Evolutionary conservation across 2,329 filamentous ascomycete genomes (phyloP).

Genomic region (Grosmannia huntii): DNA sequence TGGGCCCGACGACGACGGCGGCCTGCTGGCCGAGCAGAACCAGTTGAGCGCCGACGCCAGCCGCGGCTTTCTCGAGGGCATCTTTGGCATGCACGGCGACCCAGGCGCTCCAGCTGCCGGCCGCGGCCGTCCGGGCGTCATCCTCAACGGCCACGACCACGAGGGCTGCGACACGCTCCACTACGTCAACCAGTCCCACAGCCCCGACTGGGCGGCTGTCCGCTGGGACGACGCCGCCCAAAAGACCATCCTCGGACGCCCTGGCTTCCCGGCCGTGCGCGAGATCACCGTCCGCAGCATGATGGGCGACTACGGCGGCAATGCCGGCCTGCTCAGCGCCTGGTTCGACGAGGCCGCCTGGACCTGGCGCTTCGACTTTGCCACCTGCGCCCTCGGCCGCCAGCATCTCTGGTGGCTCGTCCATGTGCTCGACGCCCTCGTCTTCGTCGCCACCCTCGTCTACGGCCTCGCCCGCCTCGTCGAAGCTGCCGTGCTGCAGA

Average conservation of each 20-base stretch:
- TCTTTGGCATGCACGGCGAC: constrained; percentile 65
- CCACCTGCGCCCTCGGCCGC: constrained; percentile 63
- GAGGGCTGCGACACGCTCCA: constrained; percentile 87
- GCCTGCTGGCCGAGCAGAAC: constrained; percentile 73
- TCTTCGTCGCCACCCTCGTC: constrained; percentile 18
- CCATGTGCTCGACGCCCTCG: constrained; percentile 56
- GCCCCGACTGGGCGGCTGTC: constrained; percentile 36
- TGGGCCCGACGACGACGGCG: constrained; percentile 48
- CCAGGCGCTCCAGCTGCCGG: constrained; percentile 44
- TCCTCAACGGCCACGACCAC: constrained; percentile 91
- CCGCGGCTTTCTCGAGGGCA: constrained; percentile 65
- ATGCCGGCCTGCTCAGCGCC: constrained; percentile 73
- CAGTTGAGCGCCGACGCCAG: constrained; percentile 65
- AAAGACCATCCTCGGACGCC: constrained; percentile 26
- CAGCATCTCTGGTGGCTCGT: constrained; percentile 94
- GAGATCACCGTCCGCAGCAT: constrained; percentile 94
- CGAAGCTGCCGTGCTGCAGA: background rate
- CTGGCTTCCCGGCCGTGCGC: constrained; percentile 50
- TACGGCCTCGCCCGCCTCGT: background rate
- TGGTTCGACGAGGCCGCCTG: constrained; percentile 69
- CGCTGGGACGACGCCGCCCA: constrained; percentile 35
- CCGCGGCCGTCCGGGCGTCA: constrained; percentile 57
- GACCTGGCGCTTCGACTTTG: constrained; percentile 75
- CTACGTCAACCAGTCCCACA: constrained; percentile 51
- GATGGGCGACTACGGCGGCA: constrained; percentile 95